Percentiles rank a stretch among this genome's conserved stretches.
phyloP scores from a whole-genome alignment of 2,329 filamentous ascomycete species.

The Metarhizium guizhouense region DNA sequence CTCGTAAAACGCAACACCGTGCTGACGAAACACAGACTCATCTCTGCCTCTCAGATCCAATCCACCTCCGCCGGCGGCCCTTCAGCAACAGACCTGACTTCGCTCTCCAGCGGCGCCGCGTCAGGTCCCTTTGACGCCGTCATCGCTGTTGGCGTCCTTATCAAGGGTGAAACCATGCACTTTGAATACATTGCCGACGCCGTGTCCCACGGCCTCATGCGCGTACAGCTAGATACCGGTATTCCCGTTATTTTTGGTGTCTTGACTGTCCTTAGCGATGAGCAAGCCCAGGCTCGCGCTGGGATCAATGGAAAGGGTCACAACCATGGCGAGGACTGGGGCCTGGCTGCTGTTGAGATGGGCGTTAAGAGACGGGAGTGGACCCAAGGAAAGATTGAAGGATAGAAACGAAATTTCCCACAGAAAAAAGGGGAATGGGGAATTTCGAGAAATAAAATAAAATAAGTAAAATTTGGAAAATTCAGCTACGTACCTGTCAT shows the following conservation, averaged over 20 bases:
- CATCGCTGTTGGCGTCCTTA: slow-evolving; percentile 89
- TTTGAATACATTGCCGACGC: slow-evolving; percentile 97
- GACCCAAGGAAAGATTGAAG: slow-evolving; percentile 58
- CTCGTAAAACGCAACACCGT: neutral
- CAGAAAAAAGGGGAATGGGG: neutral
- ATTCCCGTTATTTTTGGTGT: slow-evolving; percentile 89
- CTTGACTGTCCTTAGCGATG: slow-evolving; percentile 78
- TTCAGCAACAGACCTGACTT: slow-evolving; percentile 62
- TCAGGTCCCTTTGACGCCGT: slow-evolving; percentile 78
- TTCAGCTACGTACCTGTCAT: neutral
- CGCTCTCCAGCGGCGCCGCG: slow-evolving; percentile 30
- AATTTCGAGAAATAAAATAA: neutral
- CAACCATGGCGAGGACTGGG: slow-evolving; percentile 97
- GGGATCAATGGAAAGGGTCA: slow-evolving; percentile 62
- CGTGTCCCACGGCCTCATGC: slow-evolving; percentile 87
- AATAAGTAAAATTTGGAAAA: neutral
- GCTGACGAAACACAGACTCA: slow-evolving; percentile 47
- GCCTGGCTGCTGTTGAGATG: slow-evolving; percentile 86
- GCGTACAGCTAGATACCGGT: slow-evolving; percentile 79
- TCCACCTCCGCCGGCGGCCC: slow-evolving; percentile 53
- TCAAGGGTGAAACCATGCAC: slow-evolving; percentile 99
- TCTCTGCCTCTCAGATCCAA: slow-evolving; percentile 79
- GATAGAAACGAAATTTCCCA: slow-evolving; percentile 11
- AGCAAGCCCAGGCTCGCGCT: slow-evolving; percentile 78
- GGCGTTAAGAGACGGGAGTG: slow-evolving; percentile 80